phyloP scores from a whole-genome alignment of 1,139 yeast genomes.

The Oligophagozyma castellii region DNA sequence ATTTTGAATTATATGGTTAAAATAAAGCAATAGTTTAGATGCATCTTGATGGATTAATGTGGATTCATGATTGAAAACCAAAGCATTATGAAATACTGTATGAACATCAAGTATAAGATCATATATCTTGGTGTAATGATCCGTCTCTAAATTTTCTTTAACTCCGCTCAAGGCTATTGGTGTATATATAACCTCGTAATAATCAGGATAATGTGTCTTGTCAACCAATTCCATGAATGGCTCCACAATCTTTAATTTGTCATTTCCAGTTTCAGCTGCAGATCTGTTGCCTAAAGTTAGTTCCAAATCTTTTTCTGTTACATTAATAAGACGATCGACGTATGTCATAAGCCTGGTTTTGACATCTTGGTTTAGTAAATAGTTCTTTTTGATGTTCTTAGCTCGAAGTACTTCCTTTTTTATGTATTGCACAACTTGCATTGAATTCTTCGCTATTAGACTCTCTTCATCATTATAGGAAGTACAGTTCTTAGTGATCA shows the following conservation, averaged over 20 bases:
- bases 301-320: constrained; percentile 28
- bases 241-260: constrained; percentile 29
- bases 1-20: constrained; percentile 14
- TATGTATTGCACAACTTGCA: constrained; percentile 22
- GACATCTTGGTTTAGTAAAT: constrained; percentile 18
- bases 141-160: constrained; percentile 30
- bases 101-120: constrained; percentile 36
- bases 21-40: constrained; percentile 26
- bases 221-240: constrained; percentile 49
- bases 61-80: constrained; percentile 41
- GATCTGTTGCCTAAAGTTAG: constrained; percentile 11
- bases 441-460: constrained; percentile 47
- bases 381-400: constrained; percentile 22
- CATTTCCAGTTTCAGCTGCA: constrained; percentile 11
- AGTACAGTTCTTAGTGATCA: constrained; percentile 45
- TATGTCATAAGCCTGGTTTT: constrained; percentile 17
- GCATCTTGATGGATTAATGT: constrained; percentile 48
- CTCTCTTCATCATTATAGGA: constrained; percentile 50
- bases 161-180: constrained; percentile 46
- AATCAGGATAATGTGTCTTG: constrained; percentile 42
- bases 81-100: constrained; percentile 44
- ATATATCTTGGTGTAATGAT: constrained; percentile 33
- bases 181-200: constrained; percentile 37
- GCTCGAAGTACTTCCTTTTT: constrained; percentile 23
- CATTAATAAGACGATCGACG: constrained; percentile 28